Conservation (phyloP, 306 rosid genomes). For the Quercus bicolor region DNA sequence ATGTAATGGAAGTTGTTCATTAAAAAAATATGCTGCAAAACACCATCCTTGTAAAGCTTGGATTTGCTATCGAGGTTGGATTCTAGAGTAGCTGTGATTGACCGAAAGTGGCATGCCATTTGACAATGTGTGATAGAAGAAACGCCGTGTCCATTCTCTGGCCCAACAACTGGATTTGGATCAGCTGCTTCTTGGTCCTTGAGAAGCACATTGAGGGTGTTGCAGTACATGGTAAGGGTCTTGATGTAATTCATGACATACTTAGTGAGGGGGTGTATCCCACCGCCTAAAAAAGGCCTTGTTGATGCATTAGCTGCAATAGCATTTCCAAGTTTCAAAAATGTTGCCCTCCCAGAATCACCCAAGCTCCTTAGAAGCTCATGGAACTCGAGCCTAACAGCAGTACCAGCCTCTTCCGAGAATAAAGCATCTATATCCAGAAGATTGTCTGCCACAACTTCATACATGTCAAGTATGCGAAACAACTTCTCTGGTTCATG, state of each 20-base stretch:
- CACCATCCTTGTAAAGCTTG: conserved; percentile 46
- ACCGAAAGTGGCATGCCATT: conserved; percentile 34
- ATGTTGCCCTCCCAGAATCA: conserved; percentile 40
- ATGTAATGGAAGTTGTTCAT: conserved; percentile 70
- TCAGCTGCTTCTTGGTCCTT: conserved; percentile 22
- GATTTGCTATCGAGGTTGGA: conserved; percentile 44
- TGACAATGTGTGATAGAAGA: conserved; percentile 19
- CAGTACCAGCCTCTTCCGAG: conserved; percentile 40
- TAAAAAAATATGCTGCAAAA: conserved; percentile 54
- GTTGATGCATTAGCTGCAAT: conserved; percentile 43
- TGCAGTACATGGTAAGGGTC: conserved; percentile 35
- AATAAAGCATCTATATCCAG: conserved; percentile 37
- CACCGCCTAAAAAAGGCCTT: conserved; percentile 41
- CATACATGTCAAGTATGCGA: conserved; percentile 59
- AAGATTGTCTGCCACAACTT: conserved; percentile 44
- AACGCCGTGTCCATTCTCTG: neutral
- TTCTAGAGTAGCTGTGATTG: conserved; percentile 39
- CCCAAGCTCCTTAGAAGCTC: conserved; percentile 36
- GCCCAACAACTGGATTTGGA: neutral
- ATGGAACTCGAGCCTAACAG: conserved; percentile 39
- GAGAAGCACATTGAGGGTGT: conserved; percentile 39
- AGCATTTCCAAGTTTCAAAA: conserved; percentile 33
- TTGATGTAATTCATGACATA: conserved; percentile 67
- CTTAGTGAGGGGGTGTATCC: conserved; percentile 51
- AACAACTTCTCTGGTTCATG: conserved; percentile 51